These are phyloP conservation scores for Corylus avellana DNA, from an alignment of 306 rosid genomes.

Conservation along the genomic window DNA sequence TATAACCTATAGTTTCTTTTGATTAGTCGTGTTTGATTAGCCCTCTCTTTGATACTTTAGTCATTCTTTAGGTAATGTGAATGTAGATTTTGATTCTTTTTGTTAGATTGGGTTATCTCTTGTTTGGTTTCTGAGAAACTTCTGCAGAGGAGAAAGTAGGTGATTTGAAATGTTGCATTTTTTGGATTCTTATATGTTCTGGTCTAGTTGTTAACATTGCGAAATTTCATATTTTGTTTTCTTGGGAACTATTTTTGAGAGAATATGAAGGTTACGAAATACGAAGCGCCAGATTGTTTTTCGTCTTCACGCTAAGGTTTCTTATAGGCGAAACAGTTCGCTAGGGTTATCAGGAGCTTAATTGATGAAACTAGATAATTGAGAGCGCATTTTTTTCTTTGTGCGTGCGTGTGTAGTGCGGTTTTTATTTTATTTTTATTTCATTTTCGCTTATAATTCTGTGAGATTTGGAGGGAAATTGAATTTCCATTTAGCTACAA, in stretches of 20 bases:
- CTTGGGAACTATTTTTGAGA: no score
- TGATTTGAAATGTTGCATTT: slow-evolving; percentile 21
- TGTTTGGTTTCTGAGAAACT: background rate
- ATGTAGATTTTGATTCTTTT: background rate
- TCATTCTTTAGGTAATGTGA: slow-evolving; percentile 33
- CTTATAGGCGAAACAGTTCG: no score
- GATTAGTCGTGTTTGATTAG: background rate
- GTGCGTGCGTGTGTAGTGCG: background rate
- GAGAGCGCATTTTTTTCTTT: background rate
- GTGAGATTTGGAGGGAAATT: background rate
- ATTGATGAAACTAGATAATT: background rate
- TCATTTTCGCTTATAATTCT: background rate
- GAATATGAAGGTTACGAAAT: no score
- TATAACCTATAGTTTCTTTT: slow-evolving; percentile 1
- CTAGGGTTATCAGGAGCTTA: no score
- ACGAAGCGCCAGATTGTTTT: no score
- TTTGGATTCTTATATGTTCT: background rate
- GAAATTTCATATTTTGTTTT: slow-evolving; percentile 13
- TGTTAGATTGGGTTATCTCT: background rate
- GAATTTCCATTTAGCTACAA: no score
- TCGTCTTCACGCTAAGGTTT: no score
- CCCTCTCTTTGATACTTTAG: slow-evolving; percentile 1
- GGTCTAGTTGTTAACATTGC: slow-evolving; percentile 2
- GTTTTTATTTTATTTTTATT: no score
- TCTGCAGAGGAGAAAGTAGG: background rate